These are phyloP conservation scores for Abrus precatorius DNA, from an alignment of 306 rosid species.

Conservation along the genomic window DNA sequence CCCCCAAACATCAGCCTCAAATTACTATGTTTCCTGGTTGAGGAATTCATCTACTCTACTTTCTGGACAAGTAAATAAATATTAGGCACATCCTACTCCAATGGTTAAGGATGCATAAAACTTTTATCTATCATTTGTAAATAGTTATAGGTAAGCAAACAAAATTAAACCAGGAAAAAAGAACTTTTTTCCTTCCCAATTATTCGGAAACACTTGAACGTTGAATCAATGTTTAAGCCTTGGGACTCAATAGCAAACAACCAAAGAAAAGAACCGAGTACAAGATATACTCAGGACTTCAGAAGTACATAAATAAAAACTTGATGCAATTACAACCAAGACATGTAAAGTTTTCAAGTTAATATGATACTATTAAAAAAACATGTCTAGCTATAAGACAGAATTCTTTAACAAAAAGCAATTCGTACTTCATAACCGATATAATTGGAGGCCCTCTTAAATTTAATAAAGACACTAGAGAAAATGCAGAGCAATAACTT, in stretches of 20 bases:
- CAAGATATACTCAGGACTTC: background rate
- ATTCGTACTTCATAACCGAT: background rate
- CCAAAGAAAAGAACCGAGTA: background rate
- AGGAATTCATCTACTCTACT: background rate
- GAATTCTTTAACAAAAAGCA: background rate
- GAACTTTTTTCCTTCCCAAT: background rate
- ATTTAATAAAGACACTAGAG: constrained; percentile 1
- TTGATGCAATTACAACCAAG: background rate
- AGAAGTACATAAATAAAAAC: background rate
- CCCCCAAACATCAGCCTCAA: constrained; percentile 11
- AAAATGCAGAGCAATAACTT: background rate
- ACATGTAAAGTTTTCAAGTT: background rate
- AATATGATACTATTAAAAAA: background rate
- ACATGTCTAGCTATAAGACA: background rate
- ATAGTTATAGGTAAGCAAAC: background rate
- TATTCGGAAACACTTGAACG: background rate
- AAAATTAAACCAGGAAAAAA: background rate
- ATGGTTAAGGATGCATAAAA: constrained; percentile 1
- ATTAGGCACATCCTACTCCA: constrained; percentile 4
- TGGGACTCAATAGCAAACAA: background rate
- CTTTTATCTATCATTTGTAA: background rate
- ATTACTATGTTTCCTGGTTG: constrained; percentile 16
- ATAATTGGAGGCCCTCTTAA: background rate
- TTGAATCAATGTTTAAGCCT: constrained; percentile 17
- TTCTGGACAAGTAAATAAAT: constrained; percentile 8